Evolutionary conservation across 768 basidiomycete genomes (phyloP).

Genomic region (Pisolithus marmoratus): DNA sequence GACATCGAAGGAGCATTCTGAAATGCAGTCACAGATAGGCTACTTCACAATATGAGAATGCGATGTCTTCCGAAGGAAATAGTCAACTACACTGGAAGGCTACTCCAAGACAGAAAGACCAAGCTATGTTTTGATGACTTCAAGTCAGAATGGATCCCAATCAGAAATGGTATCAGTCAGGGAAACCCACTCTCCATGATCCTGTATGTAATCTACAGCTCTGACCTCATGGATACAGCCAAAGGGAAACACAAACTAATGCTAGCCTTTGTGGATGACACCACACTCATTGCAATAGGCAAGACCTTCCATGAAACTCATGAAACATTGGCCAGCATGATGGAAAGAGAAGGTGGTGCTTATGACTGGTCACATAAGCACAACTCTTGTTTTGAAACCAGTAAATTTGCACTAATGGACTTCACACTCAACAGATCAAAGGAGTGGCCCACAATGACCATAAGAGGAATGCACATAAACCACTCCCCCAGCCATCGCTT

Average conservation of each 20-base stretch:
- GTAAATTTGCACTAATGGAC: constrained; percentile 17
- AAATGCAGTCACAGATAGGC: constrained; percentile 26
- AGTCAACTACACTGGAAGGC: constrained; percentile 1
- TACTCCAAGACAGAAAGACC: constrained; percentile 4
- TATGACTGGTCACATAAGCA: constrained; percentile 14
- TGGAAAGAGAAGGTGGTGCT: constrained; percentile 11
- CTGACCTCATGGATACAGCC: constrained; percentile 10
- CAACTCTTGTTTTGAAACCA: constrained; percentile 18
- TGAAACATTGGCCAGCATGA: constrained; percentile 17
- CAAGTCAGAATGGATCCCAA: constrained; percentile 8
- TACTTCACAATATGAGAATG: constrained; percentile 27
- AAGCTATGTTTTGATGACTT: constrained; percentile 19
- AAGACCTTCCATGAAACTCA: constrained; percentile 17
- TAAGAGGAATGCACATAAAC: not conserved
- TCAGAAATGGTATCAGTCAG: constrained; percentile 25
- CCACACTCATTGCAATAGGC: constrained; percentile 18
- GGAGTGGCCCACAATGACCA: not conserved
- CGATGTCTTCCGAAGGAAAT: not conserved
- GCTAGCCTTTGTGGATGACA: constrained; percentile 29
- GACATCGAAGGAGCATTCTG: constrained; percentile 42
- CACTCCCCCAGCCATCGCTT: not conserved
- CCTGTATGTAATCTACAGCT: constrained; percentile 29
- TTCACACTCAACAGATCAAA: constrained; percentile 2
- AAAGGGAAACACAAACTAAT: constrained; percentile 7
- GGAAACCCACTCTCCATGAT: constrained; percentile 29